A percentile compares a stretch with the other conserved stretches of the same genome.
Evolutionary conservation across 768 basidiomycete genomes (phyloP).

Genomic region (Suillus americanus): DNA sequence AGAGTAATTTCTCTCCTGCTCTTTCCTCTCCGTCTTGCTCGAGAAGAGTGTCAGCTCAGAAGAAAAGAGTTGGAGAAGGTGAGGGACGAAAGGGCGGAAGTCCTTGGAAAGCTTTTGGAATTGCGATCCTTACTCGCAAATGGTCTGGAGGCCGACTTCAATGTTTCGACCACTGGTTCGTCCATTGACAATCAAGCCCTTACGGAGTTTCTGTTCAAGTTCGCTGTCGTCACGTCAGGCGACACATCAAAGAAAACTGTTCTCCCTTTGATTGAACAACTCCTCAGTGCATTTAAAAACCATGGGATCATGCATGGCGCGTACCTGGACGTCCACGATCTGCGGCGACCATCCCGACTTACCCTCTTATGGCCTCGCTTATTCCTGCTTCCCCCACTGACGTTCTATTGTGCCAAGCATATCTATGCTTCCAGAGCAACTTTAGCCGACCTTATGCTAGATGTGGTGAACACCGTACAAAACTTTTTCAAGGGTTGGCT

Average conservation of each 20-base stretch:
- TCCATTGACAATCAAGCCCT: slow-evolving; percentile 4
- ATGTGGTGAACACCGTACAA: slow-evolving; percentile 61
- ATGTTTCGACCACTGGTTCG: neutral
- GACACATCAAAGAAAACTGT: slow-evolving; percentile 7
- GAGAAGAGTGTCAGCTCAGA: slow-evolving; percentile 67
- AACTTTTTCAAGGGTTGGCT: slow-evolving; percentile 85
- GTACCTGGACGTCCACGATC: slow-evolving; percentile 34
- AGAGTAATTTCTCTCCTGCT: slow-evolving; percentile 15
- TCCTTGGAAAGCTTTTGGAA: slow-evolving; percentile 61
- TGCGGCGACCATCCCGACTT: slow-evolving; percentile 67
- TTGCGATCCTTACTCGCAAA: slow-evolving; percentile 47
- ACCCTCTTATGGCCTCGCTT: slow-evolving; percentile 81
- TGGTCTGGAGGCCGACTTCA: slow-evolving; percentile 24
- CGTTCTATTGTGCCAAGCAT: slow-evolving; percentile 48
- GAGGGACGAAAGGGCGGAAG: slow-evolving; percentile 66
- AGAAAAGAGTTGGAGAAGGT: slow-evolving; percentile 58
- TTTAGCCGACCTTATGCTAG: slow-evolving; percentile 53
- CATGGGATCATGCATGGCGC: slow-evolving; percentile 29
- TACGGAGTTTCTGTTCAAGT: slow-evolving; percentile 20
- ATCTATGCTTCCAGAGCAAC: slow-evolving; percentile 61
- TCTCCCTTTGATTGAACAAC: slow-evolving; percentile 18
- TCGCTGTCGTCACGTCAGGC: slow-evolving; percentile 16
- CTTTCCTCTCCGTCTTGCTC: slow-evolving; percentile 61
- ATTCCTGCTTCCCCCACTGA: slow-evolving; percentile 71
- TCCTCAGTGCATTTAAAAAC: slow-evolving; percentile 21